A percentile compares a stretch with the other conserved stretches of the same genome.
These are phyloP conservation scores for Boechera stricta DNA, from an alignment of 345 rosid species.

Conservation along the genomic window DNA sequence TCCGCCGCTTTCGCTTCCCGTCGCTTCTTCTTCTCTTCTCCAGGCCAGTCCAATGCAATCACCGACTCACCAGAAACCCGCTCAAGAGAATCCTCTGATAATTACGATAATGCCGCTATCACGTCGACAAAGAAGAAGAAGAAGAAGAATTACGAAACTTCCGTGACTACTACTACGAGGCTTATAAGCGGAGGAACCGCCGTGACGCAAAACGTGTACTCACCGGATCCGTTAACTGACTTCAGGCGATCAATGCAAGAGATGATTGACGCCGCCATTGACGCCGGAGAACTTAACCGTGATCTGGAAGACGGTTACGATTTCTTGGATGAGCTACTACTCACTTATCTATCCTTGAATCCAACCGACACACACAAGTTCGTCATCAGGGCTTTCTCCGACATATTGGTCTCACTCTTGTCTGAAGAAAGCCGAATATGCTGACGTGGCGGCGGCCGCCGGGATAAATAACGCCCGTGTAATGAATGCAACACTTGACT, in stretches of 20 bases:
- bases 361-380: constrained; percentile 69
- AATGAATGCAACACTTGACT: constrained; percentile 31
- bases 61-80: constrained; percentile 56
- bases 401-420: constrained; percentile 69
- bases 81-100: constrained; percentile 34
- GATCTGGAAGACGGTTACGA: constrained; percentile 68
- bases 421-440: constrained; percentile 29
- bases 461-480: neutral
- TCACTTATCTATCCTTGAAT: constrained; percentile 73
- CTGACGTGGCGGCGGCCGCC: constrained; percentile 12
- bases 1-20: constrained; percentile 77
- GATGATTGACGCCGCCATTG: constrained; percentile 78
- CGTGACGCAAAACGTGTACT: constrained; percentile 63
- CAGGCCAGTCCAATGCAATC: constrained; percentile 89
- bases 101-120: constrained; percentile 32
- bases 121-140: constrained; percentile 25
- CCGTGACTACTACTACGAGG: constrained; percentile 24
- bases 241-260: constrained; percentile 95
- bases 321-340: constrained; percentile 75
- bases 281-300: constrained; percentile 43
- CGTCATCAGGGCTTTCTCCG: constrained; percentile 79
- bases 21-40: constrained; percentile 95
- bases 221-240: constrained; percentile 86
- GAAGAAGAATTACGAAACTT: neutral
- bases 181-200: constrained; percentile 62